A percentile compares a stretch with the other conserved stretches of the same genome.
These are phyloP conservation scores for Candida rishiriensis DNA, from an alignment of 805 yeast species.

Conservation along the genomic window DNA sequence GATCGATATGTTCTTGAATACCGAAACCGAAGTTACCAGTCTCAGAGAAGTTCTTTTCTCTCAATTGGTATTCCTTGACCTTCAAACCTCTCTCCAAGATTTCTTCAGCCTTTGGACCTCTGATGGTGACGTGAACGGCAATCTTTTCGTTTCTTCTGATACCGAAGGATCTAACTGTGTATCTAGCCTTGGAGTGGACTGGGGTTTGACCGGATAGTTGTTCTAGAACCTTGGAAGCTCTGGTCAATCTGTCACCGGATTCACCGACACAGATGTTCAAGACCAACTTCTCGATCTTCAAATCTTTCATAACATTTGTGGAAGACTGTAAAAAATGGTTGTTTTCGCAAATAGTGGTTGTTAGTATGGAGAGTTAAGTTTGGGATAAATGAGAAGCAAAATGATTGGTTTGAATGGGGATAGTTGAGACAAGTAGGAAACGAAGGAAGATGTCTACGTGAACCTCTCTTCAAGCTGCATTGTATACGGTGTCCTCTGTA, in stretches of 20 bases:
- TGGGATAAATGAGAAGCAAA: background rate
- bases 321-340: slow-evolving; percentile 30
- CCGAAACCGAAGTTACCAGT: slow-evolving; percentile 99
- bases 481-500: too few relatives aligned
- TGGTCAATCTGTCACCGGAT: slow-evolving; percentile 99
- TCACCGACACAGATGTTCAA: slow-evolving; percentile 99
- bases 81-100: slow-evolving; percentile 99
- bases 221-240: slow-evolving; percentile 99
- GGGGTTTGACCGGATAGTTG: slow-evolving; percentile 99
- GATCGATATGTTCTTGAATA: slow-evolving; percentile 98
- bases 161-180: slow-evolving; percentile 99
- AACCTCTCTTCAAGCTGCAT: too few relatives aligned
- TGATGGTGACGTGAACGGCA: slow-evolving; percentile 97
- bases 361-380: background rate
- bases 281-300: slow-evolving; percentile 98
- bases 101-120: slow-evolving; percentile 99
- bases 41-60: slow-evolving; percentile 89
- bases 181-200: slow-evolving; percentile 99
- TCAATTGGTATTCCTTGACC: slow-evolving; percentile 99
- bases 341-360: background rate
- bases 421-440: too few relatives aligned
- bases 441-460: too few relatives aligned
- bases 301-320: slow-evolving; percentile 97
- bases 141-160: slow-evolving; percentile 99
- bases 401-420: background rate